Evolutionary conservation across 2,329 filamentous ascomycete species (phyloP).

Genomic region (Calonectria honghensis): DNA sequence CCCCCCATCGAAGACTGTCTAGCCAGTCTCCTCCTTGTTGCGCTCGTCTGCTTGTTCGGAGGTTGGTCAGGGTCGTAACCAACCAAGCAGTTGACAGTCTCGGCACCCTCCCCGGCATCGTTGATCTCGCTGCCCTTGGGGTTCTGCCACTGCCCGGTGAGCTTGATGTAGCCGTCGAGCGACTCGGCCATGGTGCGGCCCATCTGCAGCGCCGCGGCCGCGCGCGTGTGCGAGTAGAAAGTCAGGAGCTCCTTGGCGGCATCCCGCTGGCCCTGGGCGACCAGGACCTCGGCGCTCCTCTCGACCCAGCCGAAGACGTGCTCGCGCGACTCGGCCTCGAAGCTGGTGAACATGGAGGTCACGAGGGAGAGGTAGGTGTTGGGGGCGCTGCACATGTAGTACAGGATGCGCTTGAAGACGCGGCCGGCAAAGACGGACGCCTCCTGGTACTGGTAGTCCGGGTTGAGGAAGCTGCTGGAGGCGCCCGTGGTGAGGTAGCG

Average conservation of each 20-base stretch:
- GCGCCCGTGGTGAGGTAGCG: conserved; percentile 50
- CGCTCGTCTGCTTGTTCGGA: conserved; percentile 15
- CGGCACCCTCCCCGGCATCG: conserved; percentile 49
- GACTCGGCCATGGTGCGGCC: conserved; percentile 46
- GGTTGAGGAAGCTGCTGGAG: conserved; percentile 51
- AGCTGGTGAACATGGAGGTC: conserved; percentile 39
- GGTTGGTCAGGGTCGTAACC: conserved; percentile 51
- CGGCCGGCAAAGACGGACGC: conserved; percentile 49
- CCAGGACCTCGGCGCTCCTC: conserved; percentile 45
- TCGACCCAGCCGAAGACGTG: conserved; percentile 49
- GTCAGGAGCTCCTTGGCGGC: conserved; percentile 46
- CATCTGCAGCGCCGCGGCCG: conserved; percentile 46
- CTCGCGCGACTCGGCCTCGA: conserved; percentile 44
- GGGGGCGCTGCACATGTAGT: conserved; percentile 52
- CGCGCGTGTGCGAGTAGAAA: conserved; percentile 50
- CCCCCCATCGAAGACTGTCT: neutral
- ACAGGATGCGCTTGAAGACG: conserved; percentile 48
- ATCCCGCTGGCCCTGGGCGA: conserved; percentile 44
- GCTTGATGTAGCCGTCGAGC: conserved; percentile 51
- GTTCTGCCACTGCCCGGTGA: conserved; percentile 46
- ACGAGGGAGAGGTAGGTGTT: conserved; percentile 46
- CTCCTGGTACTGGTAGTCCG: conserved; percentile 51
- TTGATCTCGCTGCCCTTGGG: conserved; percentile 50
- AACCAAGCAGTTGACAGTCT: conserved; percentile 52
- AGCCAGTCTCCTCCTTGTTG: neutral